These are phyloP conservation scores for Theileria orientalis DNA, from an alignment of 169 alveolate genomes.

Conservation along the genomic window DNA sequence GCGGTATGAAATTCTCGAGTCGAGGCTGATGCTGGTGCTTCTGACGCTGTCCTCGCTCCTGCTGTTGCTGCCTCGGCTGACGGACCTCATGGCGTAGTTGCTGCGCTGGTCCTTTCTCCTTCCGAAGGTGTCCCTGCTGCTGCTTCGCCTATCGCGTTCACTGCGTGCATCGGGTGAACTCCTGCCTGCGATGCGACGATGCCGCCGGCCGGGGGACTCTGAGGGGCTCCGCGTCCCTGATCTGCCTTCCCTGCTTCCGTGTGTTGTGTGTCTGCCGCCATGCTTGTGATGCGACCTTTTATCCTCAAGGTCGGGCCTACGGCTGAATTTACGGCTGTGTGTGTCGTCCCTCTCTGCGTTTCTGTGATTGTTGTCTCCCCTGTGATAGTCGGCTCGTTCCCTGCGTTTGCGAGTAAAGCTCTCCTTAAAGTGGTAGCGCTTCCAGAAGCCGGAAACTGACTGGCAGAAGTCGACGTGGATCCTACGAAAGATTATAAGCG, in stretches of 20 bases:
- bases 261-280: no score
- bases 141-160: not conserved
- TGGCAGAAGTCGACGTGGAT: conserved; percentile 88
- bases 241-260: not conserved
- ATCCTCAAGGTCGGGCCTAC: not conserved
- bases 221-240: not conserved
- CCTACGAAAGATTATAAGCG: conserved; percentile 32
- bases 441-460: conserved; percentile 80
- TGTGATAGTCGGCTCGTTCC: not conserved
- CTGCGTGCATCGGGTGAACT: not conserved
- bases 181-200: not conserved
- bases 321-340: not conserved
- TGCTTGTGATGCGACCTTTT: no score
- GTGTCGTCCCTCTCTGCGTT: no score
- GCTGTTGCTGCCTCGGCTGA: not conserved
- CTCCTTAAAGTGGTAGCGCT: conserved; percentile 40
- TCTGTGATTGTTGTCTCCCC: not conserved
- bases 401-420: conserved; percentile 11
- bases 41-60: not conserved
- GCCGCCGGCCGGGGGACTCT: no score
- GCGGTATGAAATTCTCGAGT: no score
- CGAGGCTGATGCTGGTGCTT: not conserved
- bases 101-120: not conserved
- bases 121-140: not conserved
- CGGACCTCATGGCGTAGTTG: not conserved